Base-by-base conservation (phyloP, 2,329 filamentous ascomycete species). In the Thelonectria olida region DNA sequence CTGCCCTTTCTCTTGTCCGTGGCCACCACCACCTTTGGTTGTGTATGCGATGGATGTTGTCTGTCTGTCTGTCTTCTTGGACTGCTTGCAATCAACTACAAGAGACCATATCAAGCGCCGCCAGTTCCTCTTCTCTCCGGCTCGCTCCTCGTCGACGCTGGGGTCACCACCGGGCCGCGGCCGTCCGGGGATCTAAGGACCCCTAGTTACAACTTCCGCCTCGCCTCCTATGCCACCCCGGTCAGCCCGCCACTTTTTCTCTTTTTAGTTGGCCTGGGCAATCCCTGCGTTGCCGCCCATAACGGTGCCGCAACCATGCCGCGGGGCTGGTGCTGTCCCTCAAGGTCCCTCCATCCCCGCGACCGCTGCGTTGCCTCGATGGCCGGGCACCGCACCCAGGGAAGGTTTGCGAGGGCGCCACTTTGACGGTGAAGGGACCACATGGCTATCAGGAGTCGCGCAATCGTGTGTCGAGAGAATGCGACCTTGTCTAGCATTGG, bases 381-480 rank as follows among this genome's bases (percentile, higher is more conserved):
- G 52, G 55, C 31, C 51, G 45, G 52, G 52, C 38, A 51, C 44
- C 52, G 57, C 56, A 49, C 45, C 10, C 12, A 25, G n/a, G 56
- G 44, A 50, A 62, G 56, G 48, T 47, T 63, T 60, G 56, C 56
- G 50, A 52, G 53, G 9, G 23, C 62, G 62, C 64, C 62, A 61
- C 63, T 57, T 48, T 62, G 58, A 64, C 62, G 62, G 58, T 66
- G 64, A 53, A 50, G 39, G 42, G 48, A 23, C 58, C 44, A 51
- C 48, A 58, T 54, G 53, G 58, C 52, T 41, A 34, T 34, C 31
- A 15, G 15, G 31, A 34, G 31, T 34, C 31, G 31, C 31, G 15
- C 31, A 4, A 34, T 34, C 15, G 44, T 15, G 42, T 48, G 23
- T 15, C 31, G 31, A 15, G 15, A 13, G 12, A 34, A 34, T 34